Conservation (phyloP, 805 yeast species). For the Candida nonsorbophila region DNA sequence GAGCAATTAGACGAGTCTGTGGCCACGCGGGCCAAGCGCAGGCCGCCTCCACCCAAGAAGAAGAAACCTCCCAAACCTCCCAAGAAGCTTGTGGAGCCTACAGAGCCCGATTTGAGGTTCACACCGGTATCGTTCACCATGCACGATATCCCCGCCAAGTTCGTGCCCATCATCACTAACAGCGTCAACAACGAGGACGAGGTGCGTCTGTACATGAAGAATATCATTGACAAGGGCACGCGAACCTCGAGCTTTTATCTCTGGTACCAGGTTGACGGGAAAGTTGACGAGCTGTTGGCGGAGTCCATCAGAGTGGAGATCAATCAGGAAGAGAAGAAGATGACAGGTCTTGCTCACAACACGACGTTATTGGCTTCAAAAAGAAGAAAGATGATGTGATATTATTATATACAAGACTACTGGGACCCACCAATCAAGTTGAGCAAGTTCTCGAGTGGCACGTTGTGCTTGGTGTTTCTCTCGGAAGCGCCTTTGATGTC, state of each 20-base stretch:
- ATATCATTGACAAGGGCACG: conserved; percentile 53
- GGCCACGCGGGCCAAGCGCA: too few species aligned
- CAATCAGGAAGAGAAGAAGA: conserved; percentile 47
- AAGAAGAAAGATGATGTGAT: conserved; percentile 25
- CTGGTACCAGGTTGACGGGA: conserved; percentile 83
- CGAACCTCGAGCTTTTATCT: conserved; percentile 58
- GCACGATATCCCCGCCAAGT: conserved; percentile 59
- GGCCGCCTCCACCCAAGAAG: conserved; percentile 13
- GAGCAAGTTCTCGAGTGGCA: conserved; percentile 19
- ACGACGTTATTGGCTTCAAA: conserved; percentile 15
- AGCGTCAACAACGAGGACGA: conserved; percentile 56
- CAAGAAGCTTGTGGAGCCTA: conserved; percentile 24
- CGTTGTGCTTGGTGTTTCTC: conserved; percentile 27
- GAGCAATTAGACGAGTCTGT: conserved; percentile 2
- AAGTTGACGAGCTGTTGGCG: conserved; percentile 60
- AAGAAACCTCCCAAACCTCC: conserved; percentile 10
- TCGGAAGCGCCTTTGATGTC: conserved; percentile 26
- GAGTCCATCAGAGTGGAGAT: conserved; percentile 58
- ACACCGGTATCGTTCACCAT: conserved; percentile 66
- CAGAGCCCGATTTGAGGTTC: conserved; percentile 41
- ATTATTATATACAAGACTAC: not conserved
- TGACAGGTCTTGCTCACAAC: conserved; percentile 22
- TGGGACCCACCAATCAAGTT: conserved; percentile 13
- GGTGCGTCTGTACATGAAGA: conserved; percentile 58
- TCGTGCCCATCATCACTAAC: conserved; percentile 57